Conservation (phyloP, 441 rosid species). For the Flueggea neowawraea region DNA sequence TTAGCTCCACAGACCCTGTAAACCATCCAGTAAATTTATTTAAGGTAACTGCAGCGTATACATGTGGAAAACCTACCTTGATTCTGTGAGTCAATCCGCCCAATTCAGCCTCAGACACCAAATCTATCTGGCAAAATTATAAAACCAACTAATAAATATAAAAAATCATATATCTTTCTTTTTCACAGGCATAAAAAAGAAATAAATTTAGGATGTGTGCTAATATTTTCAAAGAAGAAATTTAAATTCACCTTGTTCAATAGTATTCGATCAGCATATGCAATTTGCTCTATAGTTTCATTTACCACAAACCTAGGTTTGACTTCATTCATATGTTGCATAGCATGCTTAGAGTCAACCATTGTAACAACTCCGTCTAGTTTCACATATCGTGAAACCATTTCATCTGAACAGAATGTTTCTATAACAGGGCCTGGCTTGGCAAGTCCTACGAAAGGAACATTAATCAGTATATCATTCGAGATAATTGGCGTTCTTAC, state of each 20-base stretch:
- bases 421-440: slow-evolving; percentile 77
- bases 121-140: slow-evolving; percentile 52
- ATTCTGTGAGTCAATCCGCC: slow-evolving; percentile 46
- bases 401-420: slow-evolving; percentile 65
- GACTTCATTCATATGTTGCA: slow-evolving; percentile 63
- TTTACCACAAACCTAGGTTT: slow-evolving; percentile 74
- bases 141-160: neutral
- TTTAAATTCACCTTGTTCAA: slow-evolving; percentile 52
- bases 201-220: neutral
- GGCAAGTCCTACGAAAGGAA: slow-evolving; percentile 55
- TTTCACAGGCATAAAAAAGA: neutral
- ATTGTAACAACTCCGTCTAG: slow-evolving; percentile 78
- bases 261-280: slow-evolving; percentile 74
- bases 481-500: neutral
- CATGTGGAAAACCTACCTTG: slow-evolving; percentile 35
- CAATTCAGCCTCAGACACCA: slow-evolving; percentile 53
- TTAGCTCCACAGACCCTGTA: too few relatives aligned
- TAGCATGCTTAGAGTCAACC: slow-evolving; percentile 71
- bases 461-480: neutral
- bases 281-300: slow-evolving; percentile 73
- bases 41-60: neutral
- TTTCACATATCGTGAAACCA: slow-evolving; percentile 51
- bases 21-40: neutral
- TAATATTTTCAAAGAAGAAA: neutral
- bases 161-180: too few relatives aligned